Evolutionary conservation across 345 rosid species (phyloP).

Genomic region (Salix brachista): DNA sequence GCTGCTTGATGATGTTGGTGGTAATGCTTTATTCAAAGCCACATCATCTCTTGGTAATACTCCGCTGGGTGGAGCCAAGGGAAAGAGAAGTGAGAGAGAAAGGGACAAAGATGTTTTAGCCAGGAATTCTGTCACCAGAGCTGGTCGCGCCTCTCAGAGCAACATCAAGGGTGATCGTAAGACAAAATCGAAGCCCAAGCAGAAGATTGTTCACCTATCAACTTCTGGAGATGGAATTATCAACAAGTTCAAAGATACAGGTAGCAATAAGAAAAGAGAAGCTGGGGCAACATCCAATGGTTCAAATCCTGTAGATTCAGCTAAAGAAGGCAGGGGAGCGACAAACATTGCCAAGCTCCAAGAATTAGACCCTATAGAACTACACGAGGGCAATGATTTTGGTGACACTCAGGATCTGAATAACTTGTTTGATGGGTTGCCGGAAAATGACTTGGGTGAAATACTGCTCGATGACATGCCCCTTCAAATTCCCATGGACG

Average conservation of each 20-base stretch:
- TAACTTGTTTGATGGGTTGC: constrained; percentile 42
- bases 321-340: constrained; percentile 19
- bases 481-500: constrained; percentile 56
- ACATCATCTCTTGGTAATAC: constrained; percentile 27
- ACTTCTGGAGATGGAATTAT: constrained; percentile 34
- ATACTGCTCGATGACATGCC: constrained; percentile 14
- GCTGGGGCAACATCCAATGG: constrained; percentile 15
- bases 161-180: constrained; percentile 44
- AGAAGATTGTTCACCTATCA: constrained; percentile 41
- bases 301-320: constrained; percentile 11
- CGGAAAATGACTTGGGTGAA: constrained; percentile 42
- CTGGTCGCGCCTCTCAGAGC: constrained; percentile 29
- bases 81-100: constrained; percentile 59
- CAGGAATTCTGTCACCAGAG: constrained; percentile 27
- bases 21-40: constrained; percentile 31
- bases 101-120: constrained; percentile 28
- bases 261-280: constrained; percentile 31
- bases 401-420: constrained; percentile 31
- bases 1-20: constrained; percentile 46
- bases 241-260: constrained; percentile 29
- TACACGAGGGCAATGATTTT: constrained; percentile 26
- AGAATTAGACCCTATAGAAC: constrained; percentile 39
- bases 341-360: constrained; percentile 14
- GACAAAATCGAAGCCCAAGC: constrained; percentile 54
- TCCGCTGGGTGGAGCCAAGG: constrained; percentile 40